These are phyloP conservation scores for Angomonas desouzai DNA, from an alignment of 208 protist species.

Conservation along the genomic window DNA sequence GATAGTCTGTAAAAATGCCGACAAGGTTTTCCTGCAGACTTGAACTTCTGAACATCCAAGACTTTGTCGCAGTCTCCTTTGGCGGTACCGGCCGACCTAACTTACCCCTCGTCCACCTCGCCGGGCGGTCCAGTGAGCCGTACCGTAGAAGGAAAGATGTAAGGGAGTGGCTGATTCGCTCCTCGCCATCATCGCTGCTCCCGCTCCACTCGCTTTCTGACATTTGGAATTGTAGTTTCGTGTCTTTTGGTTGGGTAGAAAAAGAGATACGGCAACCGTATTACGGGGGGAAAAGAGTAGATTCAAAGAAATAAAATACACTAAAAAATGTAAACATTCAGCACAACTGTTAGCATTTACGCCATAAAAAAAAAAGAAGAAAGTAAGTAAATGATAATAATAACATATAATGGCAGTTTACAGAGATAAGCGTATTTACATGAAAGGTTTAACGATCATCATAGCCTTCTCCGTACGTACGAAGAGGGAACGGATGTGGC, in stretches of 20 bases:
- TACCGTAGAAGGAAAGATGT: background rate
- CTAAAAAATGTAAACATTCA: background rate
- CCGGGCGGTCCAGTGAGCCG: background rate
- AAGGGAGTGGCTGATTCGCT: background rate
- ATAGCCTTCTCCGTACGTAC: slow-evolving; percentile 12
- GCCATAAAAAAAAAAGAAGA: background rate
- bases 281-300: too few relatives aligned
- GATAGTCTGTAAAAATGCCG: background rate
- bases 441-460: background rate
- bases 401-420: slow-evolving; percentile 2
- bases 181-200: background rate
- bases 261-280: too few relatives aligned
- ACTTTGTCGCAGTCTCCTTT: background rate
- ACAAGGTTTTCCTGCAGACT: background rate
- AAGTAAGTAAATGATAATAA: too few relatives aligned
- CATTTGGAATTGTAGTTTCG: background rate
- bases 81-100: background rate
- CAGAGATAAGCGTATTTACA: too few relatives aligned
- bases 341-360: background rate
- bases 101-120: background rate
- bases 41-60: background rate
- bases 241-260: too few relatives aligned
- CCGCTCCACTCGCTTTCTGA: background rate
- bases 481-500: background rate
- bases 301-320: background rate